Conservation (phyloP, 345 rosid genomes). For the Eucalyptus sp. region DNA sequence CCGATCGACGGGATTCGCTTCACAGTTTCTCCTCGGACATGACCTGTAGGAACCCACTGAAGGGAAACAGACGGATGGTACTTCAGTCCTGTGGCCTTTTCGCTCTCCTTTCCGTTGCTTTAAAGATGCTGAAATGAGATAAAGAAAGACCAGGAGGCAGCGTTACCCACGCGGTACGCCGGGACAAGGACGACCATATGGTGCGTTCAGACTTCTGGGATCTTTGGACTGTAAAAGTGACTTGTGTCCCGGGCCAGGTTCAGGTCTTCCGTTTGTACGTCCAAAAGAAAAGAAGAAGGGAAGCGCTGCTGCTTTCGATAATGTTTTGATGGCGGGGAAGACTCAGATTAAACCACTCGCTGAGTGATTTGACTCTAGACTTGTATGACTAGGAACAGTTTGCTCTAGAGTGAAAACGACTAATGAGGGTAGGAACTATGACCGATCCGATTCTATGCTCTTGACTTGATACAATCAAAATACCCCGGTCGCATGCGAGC, state of each 20-base stretch:
- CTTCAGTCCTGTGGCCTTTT: neutral
- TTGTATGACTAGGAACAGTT: neutral
- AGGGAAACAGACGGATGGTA: neutral
- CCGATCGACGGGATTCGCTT: neutral
- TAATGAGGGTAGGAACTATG: neutral
- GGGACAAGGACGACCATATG: neutral
- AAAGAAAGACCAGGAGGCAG: neutral
- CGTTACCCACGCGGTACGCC: neutral
- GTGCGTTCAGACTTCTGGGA: neutral
- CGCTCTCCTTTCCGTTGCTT: neutral
- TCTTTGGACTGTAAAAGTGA: neutral
- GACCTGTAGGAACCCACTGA: neutral
- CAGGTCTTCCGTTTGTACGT: neutral
- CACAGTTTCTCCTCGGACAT: neutral
- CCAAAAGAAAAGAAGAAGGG: neutral
- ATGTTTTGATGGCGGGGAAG: neutral
- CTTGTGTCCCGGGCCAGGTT: neutral
- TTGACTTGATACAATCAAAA: neutral
- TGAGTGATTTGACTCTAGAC: neutral
- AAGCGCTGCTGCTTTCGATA: neutral
- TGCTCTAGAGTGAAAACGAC: neutral
- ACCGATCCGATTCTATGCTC: neutral
- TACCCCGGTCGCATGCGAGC: fast-evolving
- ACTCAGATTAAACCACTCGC: neutral
- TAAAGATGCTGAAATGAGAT: neutral